Percentiles rank a stretch among this genome's conserved stretches.
phyloP scores from a whole-genome alignment of 768 basidiomycete species.

The Peribolospora baueri region DNA sequence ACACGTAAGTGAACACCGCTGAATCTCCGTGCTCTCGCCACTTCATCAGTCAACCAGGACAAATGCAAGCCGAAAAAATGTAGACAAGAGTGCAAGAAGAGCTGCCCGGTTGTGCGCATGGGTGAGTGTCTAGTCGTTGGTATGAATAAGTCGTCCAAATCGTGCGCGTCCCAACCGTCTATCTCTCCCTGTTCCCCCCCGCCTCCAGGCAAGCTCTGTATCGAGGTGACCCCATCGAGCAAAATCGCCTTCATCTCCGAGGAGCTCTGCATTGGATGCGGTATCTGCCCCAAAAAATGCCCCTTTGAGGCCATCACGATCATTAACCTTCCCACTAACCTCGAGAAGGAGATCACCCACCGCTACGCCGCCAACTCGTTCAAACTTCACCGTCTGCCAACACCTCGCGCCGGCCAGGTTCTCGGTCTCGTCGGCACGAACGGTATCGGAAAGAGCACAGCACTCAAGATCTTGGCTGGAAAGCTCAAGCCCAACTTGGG shows the following conservation, averaged over 20 bases:
- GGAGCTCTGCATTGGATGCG: slow-evolving; percentile 95
- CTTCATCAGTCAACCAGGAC: slow-evolving; percentile 41
- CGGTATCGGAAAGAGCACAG: slow-evolving; percentile 98
- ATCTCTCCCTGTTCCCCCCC: not conserved
- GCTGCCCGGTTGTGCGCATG: slow-evolving; percentile 95
- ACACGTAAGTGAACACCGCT: not conserved
- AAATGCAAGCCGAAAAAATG: slow-evolving; percentile 87
- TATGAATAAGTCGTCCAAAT: not conserved
- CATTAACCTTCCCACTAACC: slow-evolving; percentile 93
- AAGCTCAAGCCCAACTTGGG: slow-evolving; percentile 96
- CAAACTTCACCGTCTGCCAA: slow-evolving; percentile 93
- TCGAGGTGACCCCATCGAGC: slow-evolving; percentile 68
- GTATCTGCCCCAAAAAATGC: slow-evolving; percentile 99
- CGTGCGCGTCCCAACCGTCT: not conserved
- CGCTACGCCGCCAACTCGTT: slow-evolving; percentile 96
- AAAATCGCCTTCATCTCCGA: slow-evolving; percentile 99
- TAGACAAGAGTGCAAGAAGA: slow-evolving; percentile 96
- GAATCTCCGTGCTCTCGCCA: slow-evolving; percentile 11
- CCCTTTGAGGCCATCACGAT: slow-evolving; percentile 98
- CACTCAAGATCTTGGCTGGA: slow-evolving; percentile 83
- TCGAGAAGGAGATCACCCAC: slow-evolving; percentile 88
- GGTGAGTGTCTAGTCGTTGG: slow-evolving; percentile 26
- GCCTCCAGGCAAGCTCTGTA: slow-evolving; percentile 69
- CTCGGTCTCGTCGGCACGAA: slow-evolving; percentile 97
- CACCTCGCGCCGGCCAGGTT: slow-evolving; percentile 89